Evolutionary conservation across 306 rosid genomes (phyloP), one percentile per base, ranked within the genome.

Genomic region (Alnus glutinosa): DNA sequence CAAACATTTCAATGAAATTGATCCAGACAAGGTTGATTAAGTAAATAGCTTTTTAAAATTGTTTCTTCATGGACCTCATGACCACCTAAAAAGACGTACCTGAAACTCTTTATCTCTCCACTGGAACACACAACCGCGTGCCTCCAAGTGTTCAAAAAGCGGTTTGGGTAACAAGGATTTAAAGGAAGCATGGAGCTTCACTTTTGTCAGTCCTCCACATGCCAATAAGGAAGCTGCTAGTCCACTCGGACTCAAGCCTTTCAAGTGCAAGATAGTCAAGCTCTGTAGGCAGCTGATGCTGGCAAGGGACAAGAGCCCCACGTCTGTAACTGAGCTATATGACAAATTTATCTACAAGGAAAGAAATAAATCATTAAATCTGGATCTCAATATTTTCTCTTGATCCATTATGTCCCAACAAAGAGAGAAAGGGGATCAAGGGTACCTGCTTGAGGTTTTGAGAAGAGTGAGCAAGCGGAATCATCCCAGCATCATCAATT

Each of bases 41-140:
- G 42, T 23, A 23, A 23, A 23, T 23, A 0, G 28, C 28, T 23
- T 23, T 23, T 23, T 23, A 23, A 23, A 23, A 23, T 23, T 42
- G 39, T 28, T 11, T 61, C 15, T 61, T 10, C 37, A 11, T 61
- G 39, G 37, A 15, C 71, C 28, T 15, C 19, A 18, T 7, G 12
- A 36, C 23, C 42, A 75, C 12, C 12, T 70, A 48, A 57, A 48
- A 46, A 79, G n/a, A 62, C 69, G 74, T 89, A 95, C 99, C 91
- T 86, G 89, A 80, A 93, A 95, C 69, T 78, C 83, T 82, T 95
- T 95, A 16, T 95, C 90, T 70, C 98, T 86, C 99, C 99, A 95
- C 75, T 93, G 94, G 81, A 95, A 88, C 51, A 55, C 75, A 19
- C 98, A 95, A 18, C 99, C 99, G 0, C 98, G 93, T 0, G 92